Base-by-base conservation (phyloP, 306 rosid genomes). In the Cucurbita pepo region DNA sequence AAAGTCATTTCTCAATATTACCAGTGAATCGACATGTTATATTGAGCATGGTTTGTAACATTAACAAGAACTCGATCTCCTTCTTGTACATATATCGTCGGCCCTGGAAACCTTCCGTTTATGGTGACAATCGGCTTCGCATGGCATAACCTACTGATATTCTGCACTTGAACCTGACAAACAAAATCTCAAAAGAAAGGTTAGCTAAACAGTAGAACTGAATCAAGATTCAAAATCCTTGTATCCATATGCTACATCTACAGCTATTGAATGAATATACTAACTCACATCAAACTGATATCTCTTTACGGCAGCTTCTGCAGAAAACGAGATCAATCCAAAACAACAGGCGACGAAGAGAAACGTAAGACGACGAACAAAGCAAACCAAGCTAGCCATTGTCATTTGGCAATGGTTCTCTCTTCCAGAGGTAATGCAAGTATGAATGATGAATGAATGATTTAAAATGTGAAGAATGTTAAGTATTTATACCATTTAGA, bases 11-110 rank as follows among this genome's bases (percentile, higher is more conserved):
- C 12, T 16, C 60, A 18, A 67, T 19, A 82, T 55, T 84, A 88
- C 94, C 91, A 88, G 81, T 90, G 96, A 79, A 90, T 88, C 34
- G 96, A 88, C 83, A 86, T 76, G 84, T 90, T 90, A 56, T 90
- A 90, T 58, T 83, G 79, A 15, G 86, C 96, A 82, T 82, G 95
- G 83, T 90, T 90, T 80, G 91, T 86, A 51, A 90, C 95, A 79
- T 90, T 88, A 82, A 90, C 48, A 30, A 44, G 83, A 65, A 90
- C 86, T 78, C 87, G 82, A 12, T 90, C 96, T 79, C 94, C 94
- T 82, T 90, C 96, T 76, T 83, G 84, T 13, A 11, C 94, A 66
- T 90, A 88, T 52, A 90, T 82, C 0, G 95, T 90, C 38, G 95
- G 91, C 43, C 96, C 96, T 5, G 96, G 96, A 63, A 60, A 90